Evolutionary conservation across 352 stramenopile species (phyloP).

Genomic region (Phytophthora idaei): DNA sequence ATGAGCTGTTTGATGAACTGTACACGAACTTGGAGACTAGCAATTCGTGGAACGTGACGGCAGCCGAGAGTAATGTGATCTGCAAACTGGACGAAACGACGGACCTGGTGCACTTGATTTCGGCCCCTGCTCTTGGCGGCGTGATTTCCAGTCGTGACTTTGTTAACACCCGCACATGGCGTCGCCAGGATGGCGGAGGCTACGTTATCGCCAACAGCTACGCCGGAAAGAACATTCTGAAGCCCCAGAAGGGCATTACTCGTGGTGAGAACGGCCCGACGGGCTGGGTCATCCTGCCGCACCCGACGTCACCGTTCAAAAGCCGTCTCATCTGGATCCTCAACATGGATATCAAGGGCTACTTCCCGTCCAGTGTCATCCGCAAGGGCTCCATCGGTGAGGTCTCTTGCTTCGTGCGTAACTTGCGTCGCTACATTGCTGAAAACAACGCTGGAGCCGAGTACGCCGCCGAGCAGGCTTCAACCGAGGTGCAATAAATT

Average conservation of each 20-base stretch:
- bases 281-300: slow-evolving; percentile 76
- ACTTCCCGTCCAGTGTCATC: slow-evolving; percentile 80
- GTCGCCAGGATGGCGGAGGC: slow-evolving; percentile 65
- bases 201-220: slow-evolving; percentile 72
- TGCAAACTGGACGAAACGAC: slow-evolving; percentile 71
- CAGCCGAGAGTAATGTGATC: slow-evolving; percentile 78
- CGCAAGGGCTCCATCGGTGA: slow-evolving; percentile 83
- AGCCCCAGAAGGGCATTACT: slow-evolving; percentile 73
- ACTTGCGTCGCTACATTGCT: slow-evolving; percentile 72
- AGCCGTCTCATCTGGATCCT: slow-evolving; percentile 81
- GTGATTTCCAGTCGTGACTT: slow-evolving; percentile 87
- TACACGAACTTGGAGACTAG: slow-evolving; percentile 79
- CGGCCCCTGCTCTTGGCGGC: slow-evolving; percentile 64
- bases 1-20: slow-evolving; percentile 83
- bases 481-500: slow-evolving; percentile 45
- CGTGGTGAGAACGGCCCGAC: slow-evolving; percentile 78
- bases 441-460: slow-evolving; percentile 40
- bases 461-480: slow-evolving; percentile 23
- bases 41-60: slow-evolving; percentile 77
- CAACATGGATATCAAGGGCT: slow-evolving; percentile 88
- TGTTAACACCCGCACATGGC: slow-evolving; percentile 78
- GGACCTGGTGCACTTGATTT: slow-evolving; percentile 74
- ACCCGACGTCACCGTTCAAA: slow-evolving; percentile 79
- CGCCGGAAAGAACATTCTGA: slow-evolving; percentile 74
- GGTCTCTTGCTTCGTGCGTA: slow-evolving; percentile 80